Percentiles rank a stretch among this genome's conserved stretches.
Conservation (phyloP, 768 basidiomycete genomes). For the Exsudoporus frostii region DNA sequence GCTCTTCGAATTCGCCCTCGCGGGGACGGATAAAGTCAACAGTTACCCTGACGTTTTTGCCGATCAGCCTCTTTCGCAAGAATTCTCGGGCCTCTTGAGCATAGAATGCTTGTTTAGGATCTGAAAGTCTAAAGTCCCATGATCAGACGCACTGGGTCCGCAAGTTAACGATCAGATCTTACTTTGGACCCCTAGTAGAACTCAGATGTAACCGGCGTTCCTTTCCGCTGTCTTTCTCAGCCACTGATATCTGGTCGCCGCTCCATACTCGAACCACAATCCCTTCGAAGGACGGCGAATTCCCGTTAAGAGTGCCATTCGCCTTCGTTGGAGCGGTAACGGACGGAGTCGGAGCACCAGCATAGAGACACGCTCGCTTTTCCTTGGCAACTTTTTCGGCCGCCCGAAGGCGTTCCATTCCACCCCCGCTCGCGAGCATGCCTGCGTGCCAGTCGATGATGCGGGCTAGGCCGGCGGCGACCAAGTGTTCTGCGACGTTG, state of each 20-base stretch:
- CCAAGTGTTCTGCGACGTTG: slow-evolving; percentile 89
- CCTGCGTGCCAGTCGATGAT: slow-evolving; percentile 98
- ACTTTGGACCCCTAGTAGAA: slow-evolving; percentile 86
- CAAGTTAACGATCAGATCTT: slow-evolving; percentile 17
- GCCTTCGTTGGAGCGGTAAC: slow-evolving; percentile 39
- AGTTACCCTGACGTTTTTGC: slow-evolving; percentile 77
- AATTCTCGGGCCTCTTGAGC: slow-evolving; percentile 93
- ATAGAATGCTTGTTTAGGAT: slow-evolving; percentile 82
- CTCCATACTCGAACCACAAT: slow-evolving; percentile 87
- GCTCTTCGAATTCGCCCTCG: slow-evolving; percentile 92
- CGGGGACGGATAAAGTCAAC: slow-evolving; percentile 89
- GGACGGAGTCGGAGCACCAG: slow-evolving; percentile 44
- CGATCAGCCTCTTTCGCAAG: slow-evolving; percentile 87
- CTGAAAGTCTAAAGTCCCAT: slow-evolving; percentile 56
- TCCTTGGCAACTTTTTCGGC: slow-evolving; percentile 83
- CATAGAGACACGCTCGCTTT: slow-evolving; percentile 67
- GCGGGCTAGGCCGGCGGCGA: slow-evolving; percentile 80
- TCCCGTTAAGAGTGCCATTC: slow-evolving; percentile 45
- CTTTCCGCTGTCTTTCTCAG: slow-evolving; percentile 66
- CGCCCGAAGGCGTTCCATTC: slow-evolving; percentile 82
- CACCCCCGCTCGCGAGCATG: slow-evolving; percentile 79
- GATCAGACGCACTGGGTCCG: slow-evolving; percentile 1
- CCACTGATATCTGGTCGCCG: slow-evolving; percentile 84
- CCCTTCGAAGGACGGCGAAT: slow-evolving; percentile 65
- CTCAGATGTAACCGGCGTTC: slow-evolving; percentile 86